A percentile compares a stretch with the other conserved stretches of the same genome.
Evolutionary conservation across 495 filamentous ascomycete species (phyloP).

Genomic region (Podospora australis): DNA sequence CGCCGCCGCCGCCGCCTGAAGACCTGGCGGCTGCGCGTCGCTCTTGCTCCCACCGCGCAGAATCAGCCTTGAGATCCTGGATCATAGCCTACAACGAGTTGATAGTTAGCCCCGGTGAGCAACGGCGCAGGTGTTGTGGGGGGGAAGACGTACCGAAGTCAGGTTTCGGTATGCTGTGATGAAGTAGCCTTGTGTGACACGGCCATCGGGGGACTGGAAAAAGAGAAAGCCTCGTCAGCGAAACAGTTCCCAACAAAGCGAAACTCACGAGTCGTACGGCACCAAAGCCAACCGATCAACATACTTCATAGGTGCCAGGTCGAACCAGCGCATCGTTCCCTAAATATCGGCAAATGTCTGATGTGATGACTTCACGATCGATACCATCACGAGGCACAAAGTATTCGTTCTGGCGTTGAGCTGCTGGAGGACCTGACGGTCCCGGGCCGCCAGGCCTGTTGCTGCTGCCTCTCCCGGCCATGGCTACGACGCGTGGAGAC

Average conservation of each 20-base stretch:
- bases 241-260: background rate
- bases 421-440: constrained; percentile 28
- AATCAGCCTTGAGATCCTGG: constrained; percentile 76
- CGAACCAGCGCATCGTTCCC: constrained; percentile 86
- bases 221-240: constrained; percentile 12
- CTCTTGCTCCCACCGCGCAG: constrained; percentile 72
- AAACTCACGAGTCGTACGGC: no score
- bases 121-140: background rate
- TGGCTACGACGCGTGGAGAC: constrained; percentile 10
- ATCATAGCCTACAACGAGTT: constrained; percentile 66
- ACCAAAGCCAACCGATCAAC: no score
- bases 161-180: constrained; percentile 84
- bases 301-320: constrained; percentile 75
- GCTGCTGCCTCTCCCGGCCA: constrained; percentile 33
- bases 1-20: constrained; percentile 41
- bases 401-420: constrained; percentile 68
- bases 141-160: constrained; percentile 61
- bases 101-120: background rate
- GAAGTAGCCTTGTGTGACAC: constrained; percentile 64
- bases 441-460: constrained; percentile 23
- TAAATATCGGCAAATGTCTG: constrained; percentile 90
- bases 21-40: constrained; percentile 40
- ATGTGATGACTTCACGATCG: constrained; percentile 86
- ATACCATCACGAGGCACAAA: constrained; percentile 87
- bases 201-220: constrained; percentile 43